Base-by-base conservation (phyloP, 495 filamentous ascomycete genomes). In the Aspergillus heteromorphus region DNA sequence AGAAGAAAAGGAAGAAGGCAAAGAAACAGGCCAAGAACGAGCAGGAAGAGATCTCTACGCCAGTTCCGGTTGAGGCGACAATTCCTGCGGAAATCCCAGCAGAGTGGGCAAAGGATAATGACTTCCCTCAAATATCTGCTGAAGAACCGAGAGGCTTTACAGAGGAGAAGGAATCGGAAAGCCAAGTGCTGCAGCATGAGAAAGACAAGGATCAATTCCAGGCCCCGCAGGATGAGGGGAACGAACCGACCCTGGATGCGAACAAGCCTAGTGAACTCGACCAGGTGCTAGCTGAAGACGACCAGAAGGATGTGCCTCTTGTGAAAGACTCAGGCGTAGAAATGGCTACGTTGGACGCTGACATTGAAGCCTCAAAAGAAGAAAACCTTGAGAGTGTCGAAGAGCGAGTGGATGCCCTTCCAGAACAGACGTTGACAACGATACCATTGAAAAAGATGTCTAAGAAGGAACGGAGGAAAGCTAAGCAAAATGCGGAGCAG, bases 391-490 rank as follows among this genome's bases (percentile, higher is more conserved):
- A 48, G 10, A 19, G n/a, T 9, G 17, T 31, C 18, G 52, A 51
- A 20, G 42, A 56, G 27, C 16, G 31, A 14, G 40, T 31, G 16
- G 21, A 21, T 20, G 17, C 1, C 11, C 49, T 27, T 45, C 43
- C 53, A 20, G 38, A 57, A 13, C 42, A 58, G 6, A 9, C 49
- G 10, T 48, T 47, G 13, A 30, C 45, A 3, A 17, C 51, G 6
- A 45, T 48, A 2, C 36, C 57, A 31, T 21, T 60, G n/a, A 54
- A 55, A 13, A 65, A 65, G 8, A 70, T 67, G 18, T 70, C 71
- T 3, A 73, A 74, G 59, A 73, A 71, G 45, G 70, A 76, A 43
- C 75, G 71, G 56, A 71, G 59, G 48, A 78, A 75, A 48, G 62
- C 64, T 21, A 73, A 73, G 63, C 68, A 74, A 36, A 61, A 70